These are phyloP conservation scores for Penicillium robsamsonii DNA, from an alignment of 495 filamentous ascomycete species.

Conservation along the genomic window DNA sequence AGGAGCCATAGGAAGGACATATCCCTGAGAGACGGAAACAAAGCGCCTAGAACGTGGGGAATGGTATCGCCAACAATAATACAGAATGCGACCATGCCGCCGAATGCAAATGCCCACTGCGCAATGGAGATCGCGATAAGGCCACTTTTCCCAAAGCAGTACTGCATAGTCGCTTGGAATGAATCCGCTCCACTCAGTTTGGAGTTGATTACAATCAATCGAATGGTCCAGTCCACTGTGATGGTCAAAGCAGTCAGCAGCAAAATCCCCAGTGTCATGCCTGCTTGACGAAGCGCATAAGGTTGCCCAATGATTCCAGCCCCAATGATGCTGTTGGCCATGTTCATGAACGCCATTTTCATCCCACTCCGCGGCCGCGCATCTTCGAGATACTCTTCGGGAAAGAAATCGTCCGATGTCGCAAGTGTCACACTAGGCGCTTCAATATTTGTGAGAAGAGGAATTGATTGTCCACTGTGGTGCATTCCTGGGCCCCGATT, in stretches of 20 bases:
- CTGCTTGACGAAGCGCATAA: slow-evolving; percentile 90
- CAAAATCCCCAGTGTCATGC: slow-evolving; percentile 73
- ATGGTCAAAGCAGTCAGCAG: slow-evolving; percentile 77
- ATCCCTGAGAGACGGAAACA: slow-evolving; percentile 74
- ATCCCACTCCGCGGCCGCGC: slow-evolving; percentile 65
- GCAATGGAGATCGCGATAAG: slow-evolving; percentile 85
- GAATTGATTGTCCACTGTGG: slow-evolving; percentile 53
- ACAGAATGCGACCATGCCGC: slow-evolving; percentile 97
- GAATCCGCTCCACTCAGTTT: slow-evolving; percentile 89
- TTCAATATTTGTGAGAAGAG: slow-evolving; percentile 81
- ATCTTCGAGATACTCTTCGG: slow-evolving; percentile 58
- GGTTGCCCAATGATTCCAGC: slow-evolving; percentile 97
- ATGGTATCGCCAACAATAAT: slow-evolving; percentile 97
- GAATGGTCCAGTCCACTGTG: slow-evolving; percentile 92
- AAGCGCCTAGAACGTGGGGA: slow-evolving; percentile 77
- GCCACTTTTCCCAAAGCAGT: slow-evolving; percentile 85
- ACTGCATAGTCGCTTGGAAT: slow-evolving; percentile 91
- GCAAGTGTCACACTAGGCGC: slow-evolving; percentile 86
- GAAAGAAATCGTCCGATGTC: slow-evolving; percentile 55
- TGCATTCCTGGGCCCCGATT: slow-evolving; percentile 22
- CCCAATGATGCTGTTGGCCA: slow-evolving; percentile 98
- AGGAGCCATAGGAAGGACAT: slow-evolving; percentile 77
- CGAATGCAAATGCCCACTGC: slow-evolving; percentile 98
- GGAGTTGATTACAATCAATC: slow-evolving; percentile 91
- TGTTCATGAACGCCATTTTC: slow-evolving; percentile 89